Base-by-base conservation (phyloP, 495 filamentous ascomycete genomes). In the Neurospora sp. region DNA sequence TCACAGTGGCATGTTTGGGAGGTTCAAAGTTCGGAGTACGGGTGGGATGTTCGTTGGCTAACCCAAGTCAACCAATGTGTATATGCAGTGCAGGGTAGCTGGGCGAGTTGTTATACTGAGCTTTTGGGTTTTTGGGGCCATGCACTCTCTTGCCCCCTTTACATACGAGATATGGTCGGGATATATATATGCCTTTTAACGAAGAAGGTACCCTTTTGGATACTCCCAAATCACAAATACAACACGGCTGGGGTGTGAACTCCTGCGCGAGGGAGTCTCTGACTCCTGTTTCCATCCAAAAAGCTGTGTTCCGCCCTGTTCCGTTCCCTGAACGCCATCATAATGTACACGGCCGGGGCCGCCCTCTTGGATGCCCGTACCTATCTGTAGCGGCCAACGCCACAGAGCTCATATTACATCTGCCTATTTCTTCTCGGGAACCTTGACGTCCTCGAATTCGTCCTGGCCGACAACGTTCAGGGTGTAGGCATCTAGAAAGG, bases 401-500 rank as follows among this genome's bases (percentile, higher is more conserved):
- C 27, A 66, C 54, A 35, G 54, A 66, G 54, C 14, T 66, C 12
- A 66, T 37, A 38, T 31, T 54, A 10, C 12, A 35, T 31, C 69
- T 66, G 12, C 37, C 81, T 70, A 83, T 69, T 80, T 83, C 76
- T 78, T 82, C 75, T 92, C 91, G 70, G 95, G 94, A 60, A 97
- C 90, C 78, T 89, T 89, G 72, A 99, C 94, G 80, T 99, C 96
- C 77, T 95, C 93, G 88, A 99, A 99, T 74, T 99, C 94, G 82
- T 99, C 96, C 84, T 98, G 96, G 42, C 94, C 91, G 79, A 99
- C 91, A 35, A 92, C 94, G 71, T 85, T 87, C 79, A 99, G 92
- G 10, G 96, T 98, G 83, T 92, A 98, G 71, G 89, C 83, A 80
- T 97, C 96, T 99, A 35, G 74, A 72, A 72, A 69, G 41, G 16